phyloP scores from a whole-genome alignment of 768 basidiomycete species.

The Mycena pura region DNA sequence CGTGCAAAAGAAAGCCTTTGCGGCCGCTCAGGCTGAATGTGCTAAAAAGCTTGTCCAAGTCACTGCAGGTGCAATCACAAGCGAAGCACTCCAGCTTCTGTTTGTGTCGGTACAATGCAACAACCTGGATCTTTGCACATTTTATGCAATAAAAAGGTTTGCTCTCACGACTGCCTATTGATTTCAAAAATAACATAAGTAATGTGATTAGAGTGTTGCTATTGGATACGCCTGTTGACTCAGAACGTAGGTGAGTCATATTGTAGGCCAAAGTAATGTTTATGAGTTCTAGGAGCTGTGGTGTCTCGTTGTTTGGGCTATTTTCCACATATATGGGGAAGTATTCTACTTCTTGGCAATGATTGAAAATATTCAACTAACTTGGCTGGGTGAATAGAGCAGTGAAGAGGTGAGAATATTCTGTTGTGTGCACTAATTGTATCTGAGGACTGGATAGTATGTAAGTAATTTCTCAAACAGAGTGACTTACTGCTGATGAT shows the following conservation, averaged over 20 bases:
- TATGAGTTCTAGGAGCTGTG: not conserved
- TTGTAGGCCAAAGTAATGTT: too few species aligned
- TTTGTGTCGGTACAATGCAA: too few species aligned
- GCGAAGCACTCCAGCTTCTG: too few species aligned
- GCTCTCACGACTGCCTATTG: not conserved
- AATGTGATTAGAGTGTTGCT: not conserved
- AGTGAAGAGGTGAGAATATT: too few species aligned
- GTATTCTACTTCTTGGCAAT: not conserved
- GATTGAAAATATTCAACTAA: not conserved
- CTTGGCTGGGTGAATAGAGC: not conserved
- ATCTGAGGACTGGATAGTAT: too few species aligned
- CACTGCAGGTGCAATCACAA: too few species aligned
- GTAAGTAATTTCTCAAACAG: not conserved
- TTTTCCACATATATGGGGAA: not conserved
- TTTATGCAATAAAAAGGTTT: not conserved
- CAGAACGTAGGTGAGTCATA: not conserved
- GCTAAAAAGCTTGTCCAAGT: not conserved
- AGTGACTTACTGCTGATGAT: not conserved
- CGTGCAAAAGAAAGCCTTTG: not conserved
- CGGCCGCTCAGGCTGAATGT: not conserved
- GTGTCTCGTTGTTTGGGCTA: not conserved
- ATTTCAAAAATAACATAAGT: not conserved
- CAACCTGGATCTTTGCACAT: not conserved
- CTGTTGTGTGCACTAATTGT: too few species aligned
- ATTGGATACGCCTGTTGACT: not conserved